Evolutionary conservation across 2,329 filamentous ascomycete genomes (phyloP), one percentile per base, ranked within the genome.

Genomic region (Cordyceps cateniannulata): DNA sequence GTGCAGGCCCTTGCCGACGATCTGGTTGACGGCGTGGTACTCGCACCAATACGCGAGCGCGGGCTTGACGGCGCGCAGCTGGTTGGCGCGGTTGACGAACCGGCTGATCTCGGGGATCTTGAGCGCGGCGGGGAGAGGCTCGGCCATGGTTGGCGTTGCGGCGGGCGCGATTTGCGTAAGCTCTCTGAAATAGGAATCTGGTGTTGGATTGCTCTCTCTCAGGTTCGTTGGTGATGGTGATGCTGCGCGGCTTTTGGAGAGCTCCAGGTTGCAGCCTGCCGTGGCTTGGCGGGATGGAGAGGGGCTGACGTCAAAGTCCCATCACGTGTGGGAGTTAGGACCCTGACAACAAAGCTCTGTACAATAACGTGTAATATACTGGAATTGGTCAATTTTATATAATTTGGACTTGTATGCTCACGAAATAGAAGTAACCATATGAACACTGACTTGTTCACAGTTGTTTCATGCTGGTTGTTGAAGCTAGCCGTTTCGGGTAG

Each of bases 31-130:
- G 27, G 95, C 90, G 81, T 91, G 95, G 74, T 95, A 96, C 70
- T 96, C 88, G 73, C 93, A 95, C 92, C 93, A 98, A 75, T 98
- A 99, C 64, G 93, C 83, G 66, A 98, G 84, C 62, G 95, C 90
- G 9, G 95, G 95, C 75, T 93, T 95, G 70, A 87, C 85, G 62
- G 83, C 83, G 72, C 93, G 89, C 53, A 99, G 84, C 77, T 99
- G 93, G 40, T 85, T 83, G 38, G 91, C 93, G 69, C 93, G 86
- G 59, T 87, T 83, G 64, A 93, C 87, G 73, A 96, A 97, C 63
- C 91, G 90, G 66, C 85, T 86, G 70, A 96, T 85, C 72, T 96
- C 92, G 62, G 90, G 87, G 61, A 87, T 79, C 77, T 89, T 92
- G 69, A 99, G 81, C 32, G 73, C 66, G 27, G 70, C 57, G 40